Base-by-base conservation (phyloP, 2,329 filamentous ascomycete species). In the Pseudocercospora fuligena region DNA sequence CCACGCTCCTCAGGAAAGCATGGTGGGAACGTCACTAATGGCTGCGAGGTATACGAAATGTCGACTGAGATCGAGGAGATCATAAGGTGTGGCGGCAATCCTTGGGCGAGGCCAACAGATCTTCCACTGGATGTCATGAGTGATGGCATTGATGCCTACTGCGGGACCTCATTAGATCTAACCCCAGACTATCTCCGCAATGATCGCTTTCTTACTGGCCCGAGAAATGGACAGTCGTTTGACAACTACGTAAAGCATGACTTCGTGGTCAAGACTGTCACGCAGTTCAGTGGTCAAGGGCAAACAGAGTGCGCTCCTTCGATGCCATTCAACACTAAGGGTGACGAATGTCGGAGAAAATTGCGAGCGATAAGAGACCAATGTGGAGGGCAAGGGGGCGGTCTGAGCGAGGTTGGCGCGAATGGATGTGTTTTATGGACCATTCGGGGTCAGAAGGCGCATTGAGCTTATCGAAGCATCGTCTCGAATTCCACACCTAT, bases 361-460 rank as follows among this genome's bases (percentile, higher is more conserved):
- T 16, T 69, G 40, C 47, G 33, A 31, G 23, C 49, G 47, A 29
- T 69, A 33, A 29, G 51, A 8, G 67, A 69, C 27, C 46, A 63
- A 46, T 69, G 67, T 54, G 67, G 67, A 36, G 56, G 31, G 2
- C 25, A 66, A 31, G 67, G 67, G 0, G 67, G 67, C n/a, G 64
- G 58, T n/a, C 27, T 69, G 58, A 63, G 53, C 23, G 62, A 65
- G 49, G 65, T 61, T 61, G 64, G 59, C 11, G 56, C 31, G 46
- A 63, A 66, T 58, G 67, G 67, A 12, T 69, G 67, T 49, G 67
- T 69, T 19, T 14, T 69, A 9, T 69, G 64, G 67, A 69, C 67
- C 12, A 56, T 69, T 21, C 65, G 66, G 66, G 66, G 66, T 21
- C 62, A 68, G 56, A 29, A 27, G 16, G 61, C 54, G 27, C 56